Evolutionary conservation across 768 basidiomycete species (phyloP), one percentile per base, ranked within the genome.

Genomic region (Trametes coccinea): DNA sequence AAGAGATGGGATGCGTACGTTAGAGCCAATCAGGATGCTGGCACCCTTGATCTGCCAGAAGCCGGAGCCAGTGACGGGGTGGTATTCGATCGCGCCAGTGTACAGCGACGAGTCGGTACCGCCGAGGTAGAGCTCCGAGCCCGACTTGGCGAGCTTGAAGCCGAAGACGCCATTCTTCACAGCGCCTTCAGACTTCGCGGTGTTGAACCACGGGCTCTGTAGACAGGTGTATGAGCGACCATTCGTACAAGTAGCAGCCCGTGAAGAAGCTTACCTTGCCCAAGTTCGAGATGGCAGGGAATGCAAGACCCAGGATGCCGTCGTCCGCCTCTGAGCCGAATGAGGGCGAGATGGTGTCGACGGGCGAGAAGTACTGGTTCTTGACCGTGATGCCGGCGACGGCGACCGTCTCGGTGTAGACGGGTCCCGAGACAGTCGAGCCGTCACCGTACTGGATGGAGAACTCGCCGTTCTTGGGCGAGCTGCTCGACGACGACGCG

Each of bases 71-170:
- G 46, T 56, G 43, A 66, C 53, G 60, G 53, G 9, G 62, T 68
- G 67, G 64, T 64, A 64, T 56, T 68, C 64, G 66, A 84, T 71
- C 2, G 69, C 63, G 10, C 79, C 81, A n/a, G 78, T 78, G 71
- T 80, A 86, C 58, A 79, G 69, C 16, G 68, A 62, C 3, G 67
- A 66, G 70, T 89, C 41, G 41, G 77, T 75, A 22, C 84, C 86
- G 29, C 86, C 86, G 54, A 88, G 67, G 61, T 76, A 80, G 11
- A 89, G 77, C 69, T 84, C 82, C n/a, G 81, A 77, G 29, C 74
- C 77, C 5, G 70, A 69, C 14, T 72, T 29, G 8, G 78, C 67
- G 41, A 85, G 72, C 60, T 80, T 80, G 65, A 86, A 77, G 29
- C 78, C 76, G 63, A 86, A 85, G 59, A 78, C 72, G 44, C 76